Percentiles rank a stretch among this genome's conserved stretches.
These are phyloP conservation scores for Cladophialophora immunda DNA, from an alignment of 2,329 filamentous ascomycete species.

Conservation along the genomic window DNA sequence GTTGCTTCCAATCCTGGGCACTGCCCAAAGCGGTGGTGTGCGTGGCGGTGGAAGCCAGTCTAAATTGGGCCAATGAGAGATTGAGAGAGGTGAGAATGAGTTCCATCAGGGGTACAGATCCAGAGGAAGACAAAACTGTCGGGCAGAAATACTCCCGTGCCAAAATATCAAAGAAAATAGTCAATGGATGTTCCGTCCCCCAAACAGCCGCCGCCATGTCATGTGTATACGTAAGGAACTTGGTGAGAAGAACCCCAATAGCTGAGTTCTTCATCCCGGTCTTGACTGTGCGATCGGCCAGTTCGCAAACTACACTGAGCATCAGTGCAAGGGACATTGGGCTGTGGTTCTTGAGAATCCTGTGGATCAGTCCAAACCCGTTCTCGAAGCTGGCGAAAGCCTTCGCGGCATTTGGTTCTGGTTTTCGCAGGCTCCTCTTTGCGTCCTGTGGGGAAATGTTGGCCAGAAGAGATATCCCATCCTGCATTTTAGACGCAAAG, in stretches of 20 bases:
- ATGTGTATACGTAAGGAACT: conserved; percentile 11
- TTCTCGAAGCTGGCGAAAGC: conserved; percentile 17
- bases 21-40: background rate
- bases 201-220: conserved; percentile 17
- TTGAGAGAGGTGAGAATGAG: conserved; percentile 12
- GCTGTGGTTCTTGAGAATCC: conserved; percentile 14
- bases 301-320: conserved; percentile 20
- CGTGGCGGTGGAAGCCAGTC: background rate
- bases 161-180: conserved; percentile 13
- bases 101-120: conserved; percentile 3
- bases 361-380: conserved; percentile 17
- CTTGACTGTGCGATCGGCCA: conserved; percentile 3
- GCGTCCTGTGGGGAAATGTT: background rate
- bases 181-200: conserved; percentile 9
- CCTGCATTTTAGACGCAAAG: conserved; percentile 29
- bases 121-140: background rate
- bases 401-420: conserved; percentile 6
- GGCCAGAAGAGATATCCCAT: conserved; percentile 18
- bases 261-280: background rate
- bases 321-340: conserved; percentile 26
- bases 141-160: background rate
- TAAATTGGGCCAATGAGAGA: background rate
- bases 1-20: conserved; percentile 20
- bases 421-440: background rate
- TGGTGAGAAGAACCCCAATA: background rate